Evolutionary conservation across 257 asterid species (phyloP).

Genomic region (Nicotiana tabacum): DNA sequence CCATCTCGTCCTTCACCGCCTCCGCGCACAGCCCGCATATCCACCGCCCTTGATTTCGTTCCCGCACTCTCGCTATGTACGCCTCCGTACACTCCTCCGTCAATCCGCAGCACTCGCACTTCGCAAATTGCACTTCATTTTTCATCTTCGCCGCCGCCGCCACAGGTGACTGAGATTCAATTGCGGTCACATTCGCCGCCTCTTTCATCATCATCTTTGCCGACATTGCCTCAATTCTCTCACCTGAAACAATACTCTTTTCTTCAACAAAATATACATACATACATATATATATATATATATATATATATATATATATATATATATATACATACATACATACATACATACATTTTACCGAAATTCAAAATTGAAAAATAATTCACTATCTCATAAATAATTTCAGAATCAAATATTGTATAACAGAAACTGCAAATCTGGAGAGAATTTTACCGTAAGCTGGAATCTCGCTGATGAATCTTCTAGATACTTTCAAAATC

Average conservation of each 20-base stretch:
- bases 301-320: no score
- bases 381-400: not conserved
- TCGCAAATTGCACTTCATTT: slow-evolving; percentile 39
- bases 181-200: not conserved
- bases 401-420: not conserved
- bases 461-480: slow-evolving; percentile 10
- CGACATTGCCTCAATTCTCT: not conserved
- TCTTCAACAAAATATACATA: not conserved
- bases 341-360: no score
- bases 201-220: slow-evolving; percentile 3
- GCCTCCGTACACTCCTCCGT: slow-evolving; percentile 81
- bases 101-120: slow-evolving; percentile 80
- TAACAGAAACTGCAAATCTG: not conserved
- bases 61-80: slow-evolving; percentile 48
- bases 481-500: not conserved
- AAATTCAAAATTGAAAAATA: not conserved
- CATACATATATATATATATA: not conserved
- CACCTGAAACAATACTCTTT: not conserved
- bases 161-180: not conserved
- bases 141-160: slow-evolving; percentile 14
- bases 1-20: slow-evolving; percentile 75
- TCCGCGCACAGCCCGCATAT: slow-evolving; percentile 86
- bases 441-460: slow-evolving; percentile 20
- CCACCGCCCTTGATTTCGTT: slow-evolving; percentile 68
- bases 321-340: not conserved